Evolutionary conservation across 2,329 filamentous ascomycete genomes (phyloP), one percentile per base, ranked within the genome.

Genomic region (Exophiala aquamarina): DNA sequence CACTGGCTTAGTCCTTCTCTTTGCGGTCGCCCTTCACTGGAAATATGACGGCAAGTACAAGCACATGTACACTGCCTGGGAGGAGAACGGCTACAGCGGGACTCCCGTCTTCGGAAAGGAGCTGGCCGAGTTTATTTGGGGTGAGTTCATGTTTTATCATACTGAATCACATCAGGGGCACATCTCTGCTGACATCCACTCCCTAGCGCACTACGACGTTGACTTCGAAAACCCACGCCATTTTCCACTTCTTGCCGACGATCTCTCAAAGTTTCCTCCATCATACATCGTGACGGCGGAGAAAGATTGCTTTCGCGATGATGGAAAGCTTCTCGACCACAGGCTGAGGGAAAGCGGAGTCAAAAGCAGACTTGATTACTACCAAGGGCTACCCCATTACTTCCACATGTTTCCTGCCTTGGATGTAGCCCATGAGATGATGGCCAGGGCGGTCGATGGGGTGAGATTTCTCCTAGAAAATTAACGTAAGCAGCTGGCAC

Each of bases 291-390:
- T 57, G 29, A 47, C 43, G 13, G 51, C 54, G 13, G 50, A 56
- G 20, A 56, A 56, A 37, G 54, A 68, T 46, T 61, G 59, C 21
- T 56, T 78, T 2, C 64, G 78, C 4, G 78, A 81, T 49, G 77
- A 79, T 42, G 74, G 64, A 0, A 54, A 79, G 21, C 69, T 80
- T 0, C 79, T 79, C 49, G 75, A 78, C 50, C 58, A 68, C 29
- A 55, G 72, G 2, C 56, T 80, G 47, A 62, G 66, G 32, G 70
- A 73, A 42, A 66, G 72, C 21, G 64, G 63, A 2, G 69, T 77
- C 7, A 58, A 63, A 54, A 76, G 74, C 3, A 70, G 63, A 44
- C 35, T 77, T 8, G 69, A 76, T 51, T 58, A 72, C 4, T 74
- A 70, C 55, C 55, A 63, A 1, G 72, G 71, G 1, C 59, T 72